Evolutionary conservation across 345 rosid genomes (phyloP).

Genomic region (Syzygium jambos): DNA sequence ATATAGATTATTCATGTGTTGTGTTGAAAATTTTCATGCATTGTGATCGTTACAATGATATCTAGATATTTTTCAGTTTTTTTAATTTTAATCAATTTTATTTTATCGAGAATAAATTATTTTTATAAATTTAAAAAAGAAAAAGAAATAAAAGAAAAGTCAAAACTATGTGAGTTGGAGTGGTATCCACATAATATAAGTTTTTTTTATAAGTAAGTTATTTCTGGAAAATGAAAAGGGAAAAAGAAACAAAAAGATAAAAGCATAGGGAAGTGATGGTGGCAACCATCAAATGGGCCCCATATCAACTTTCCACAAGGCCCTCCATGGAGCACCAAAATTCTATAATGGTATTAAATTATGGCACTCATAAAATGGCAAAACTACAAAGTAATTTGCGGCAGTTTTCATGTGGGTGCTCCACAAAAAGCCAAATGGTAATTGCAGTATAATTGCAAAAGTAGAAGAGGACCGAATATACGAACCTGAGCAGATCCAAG

Average conservation of each 20-base stretch:
- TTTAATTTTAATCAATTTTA: background rate
- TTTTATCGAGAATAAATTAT: background rate
- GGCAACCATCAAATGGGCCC: background rate
- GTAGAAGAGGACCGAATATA: background rate
- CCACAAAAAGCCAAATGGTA: background rate
- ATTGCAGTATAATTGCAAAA: background rate
- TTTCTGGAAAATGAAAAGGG: background rate
- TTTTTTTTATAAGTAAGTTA: background rate
- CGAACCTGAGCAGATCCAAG: conserved; percentile 92
- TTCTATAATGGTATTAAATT: background rate
- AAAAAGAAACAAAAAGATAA: background rate
- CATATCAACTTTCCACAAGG: background rate
- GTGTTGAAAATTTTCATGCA: background rate
- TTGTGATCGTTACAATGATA: background rate
- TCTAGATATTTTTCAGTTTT: background rate
- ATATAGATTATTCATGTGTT: background rate
- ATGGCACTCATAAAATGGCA: background rate
- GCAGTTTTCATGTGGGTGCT: background rate
- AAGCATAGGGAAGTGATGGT: background rate
- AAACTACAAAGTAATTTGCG: background rate
- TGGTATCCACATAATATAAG: background rate
- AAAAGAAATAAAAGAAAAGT: background rate
- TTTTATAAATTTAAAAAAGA: background rate
- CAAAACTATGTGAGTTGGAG: background rate
- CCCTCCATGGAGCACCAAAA: background rate